These are phyloP conservation scores for Pseudoperonospora humuli DNA, from an alignment of 352 stramenopile species.

Conservation along the genomic window DNA sequence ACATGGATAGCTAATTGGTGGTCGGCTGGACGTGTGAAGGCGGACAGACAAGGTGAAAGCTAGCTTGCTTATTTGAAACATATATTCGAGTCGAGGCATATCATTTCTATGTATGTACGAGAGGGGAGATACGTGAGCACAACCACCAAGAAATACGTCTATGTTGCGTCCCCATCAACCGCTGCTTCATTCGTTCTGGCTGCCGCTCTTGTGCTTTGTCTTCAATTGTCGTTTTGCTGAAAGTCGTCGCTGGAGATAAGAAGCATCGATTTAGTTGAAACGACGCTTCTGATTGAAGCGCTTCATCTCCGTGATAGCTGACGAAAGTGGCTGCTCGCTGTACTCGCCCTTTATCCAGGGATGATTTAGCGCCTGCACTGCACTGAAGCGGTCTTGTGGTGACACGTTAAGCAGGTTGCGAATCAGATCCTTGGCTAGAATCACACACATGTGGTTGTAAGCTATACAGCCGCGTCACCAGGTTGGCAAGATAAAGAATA, in stretches of 20 bases:
- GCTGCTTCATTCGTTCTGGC: constrained; percentile 17
- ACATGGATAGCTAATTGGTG: constrained; percentile 39
- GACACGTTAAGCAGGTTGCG: constrained; percentile 69
- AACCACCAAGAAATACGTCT: constrained; percentile 38
- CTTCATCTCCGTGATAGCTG: constrained; percentile 83
- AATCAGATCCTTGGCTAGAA: constrained; percentile 72
- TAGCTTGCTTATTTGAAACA: constrained; percentile 21
- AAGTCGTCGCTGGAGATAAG: constrained; percentile 18
- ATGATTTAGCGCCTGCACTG: constrained; percentile 60
- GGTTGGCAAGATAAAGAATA: background rate
- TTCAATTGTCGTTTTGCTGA: constrained; percentile 12
- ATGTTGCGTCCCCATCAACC: constrained; percentile 29
- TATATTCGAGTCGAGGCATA: constrained; percentile 30
- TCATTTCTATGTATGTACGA: constrained; percentile 32
- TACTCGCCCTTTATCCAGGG: constrained; percentile 83
- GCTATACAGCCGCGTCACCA: background rate
- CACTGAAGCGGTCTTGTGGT: constrained; percentile 63
- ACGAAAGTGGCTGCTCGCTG: constrained; percentile 72
- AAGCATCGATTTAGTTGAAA: constrained; percentile 53
- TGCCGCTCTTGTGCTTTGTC: constrained; percentile 15
- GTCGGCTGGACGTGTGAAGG: constrained; percentile 9
- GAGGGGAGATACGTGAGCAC: constrained; percentile 16
- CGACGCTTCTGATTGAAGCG: constrained; percentile 86
- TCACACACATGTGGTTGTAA: constrained; percentile 1
- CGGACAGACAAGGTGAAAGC: constrained; percentile 3